Conservation (phyloP, 1,139 yeast genomes). For the Blastobotrys indianensis region DNA sequence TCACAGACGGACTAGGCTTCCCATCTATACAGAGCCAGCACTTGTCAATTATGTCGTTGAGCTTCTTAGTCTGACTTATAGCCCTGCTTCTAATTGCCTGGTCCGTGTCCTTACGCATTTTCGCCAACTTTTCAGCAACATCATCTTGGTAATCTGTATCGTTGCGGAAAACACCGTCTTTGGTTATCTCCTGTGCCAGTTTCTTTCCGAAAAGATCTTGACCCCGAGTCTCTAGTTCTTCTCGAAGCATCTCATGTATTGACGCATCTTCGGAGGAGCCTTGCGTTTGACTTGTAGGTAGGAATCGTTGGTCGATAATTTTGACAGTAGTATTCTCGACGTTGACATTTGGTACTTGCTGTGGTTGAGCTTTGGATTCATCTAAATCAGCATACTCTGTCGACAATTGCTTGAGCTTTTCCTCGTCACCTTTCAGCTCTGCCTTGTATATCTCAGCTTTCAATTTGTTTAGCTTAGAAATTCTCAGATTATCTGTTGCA, state of each 20-base stretch:
- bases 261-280: constrained; percentile 29
- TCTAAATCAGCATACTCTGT: constrained; percentile 21
- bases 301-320: constrained; percentile 12
- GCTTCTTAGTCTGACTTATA: constrained; percentile 26
- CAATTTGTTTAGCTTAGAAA: constrained; percentile 29
- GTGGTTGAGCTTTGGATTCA: neutral
- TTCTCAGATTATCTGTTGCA: neutral
- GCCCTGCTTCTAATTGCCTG: constrained; percentile 27
- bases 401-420: constrained; percentile 27
- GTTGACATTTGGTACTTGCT: neutral
- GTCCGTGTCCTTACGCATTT: constrained; percentile 17
- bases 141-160: constrained; percentile 43
- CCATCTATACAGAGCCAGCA: constrained; percentile 39
- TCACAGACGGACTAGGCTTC: constrained; percentile 25
- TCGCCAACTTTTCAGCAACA: constrained; percentile 37
- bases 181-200: constrained; percentile 33
- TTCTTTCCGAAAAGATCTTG: constrained; percentile 20
- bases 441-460: constrained; percentile 37
- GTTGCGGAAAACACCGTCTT: constrained; percentile 33
- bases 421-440: constrained; percentile 27
- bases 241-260: constrained; percentile 38
- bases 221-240: constrained; percentile 31
- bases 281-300: constrained; percentile 1
- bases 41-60: constrained; percentile 31
- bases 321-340: neutral